phyloP scores from a whole-genome alignment of 2,329 filamentous ascomycete species.

The Penicillium sp. region DNA sequence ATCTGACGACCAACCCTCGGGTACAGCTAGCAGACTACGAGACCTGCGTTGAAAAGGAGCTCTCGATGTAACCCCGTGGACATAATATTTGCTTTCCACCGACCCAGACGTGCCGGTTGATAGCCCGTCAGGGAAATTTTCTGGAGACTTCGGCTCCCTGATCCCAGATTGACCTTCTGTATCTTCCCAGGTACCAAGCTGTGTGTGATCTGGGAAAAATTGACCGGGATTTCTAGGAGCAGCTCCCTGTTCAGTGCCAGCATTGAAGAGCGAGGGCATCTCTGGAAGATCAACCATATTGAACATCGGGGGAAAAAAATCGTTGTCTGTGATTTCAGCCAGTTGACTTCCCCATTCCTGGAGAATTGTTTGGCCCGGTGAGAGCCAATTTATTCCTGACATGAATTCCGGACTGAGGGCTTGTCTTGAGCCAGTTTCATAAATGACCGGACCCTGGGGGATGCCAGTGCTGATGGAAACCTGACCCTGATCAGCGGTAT shows the following conservation, averaged over 20 bases:
- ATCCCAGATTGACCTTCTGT: background rate
- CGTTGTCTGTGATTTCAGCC: background rate
- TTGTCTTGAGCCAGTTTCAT: background rate
- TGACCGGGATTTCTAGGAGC: background rate
- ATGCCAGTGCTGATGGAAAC: background rate
- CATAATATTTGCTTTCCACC: background rate
- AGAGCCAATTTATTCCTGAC: background rate
- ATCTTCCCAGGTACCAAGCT: background rate
- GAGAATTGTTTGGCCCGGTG: background rate
- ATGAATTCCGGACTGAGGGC: background rate
- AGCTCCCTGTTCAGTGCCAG: background rate
- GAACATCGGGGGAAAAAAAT: background rate
- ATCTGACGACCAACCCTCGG: background rate
- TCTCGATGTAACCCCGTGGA: background rate
- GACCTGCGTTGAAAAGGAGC: slow-evolving; percentile 1
- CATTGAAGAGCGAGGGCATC: background rate
- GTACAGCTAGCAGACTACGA: background rate
- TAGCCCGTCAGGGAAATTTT: background rate
- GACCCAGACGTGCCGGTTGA: background rate
- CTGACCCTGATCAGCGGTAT: background rate
- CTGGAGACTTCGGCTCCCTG: background rate
- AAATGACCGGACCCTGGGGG: background rate
- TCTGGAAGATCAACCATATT: background rate
- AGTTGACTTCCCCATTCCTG: slow-evolving; percentile 4
- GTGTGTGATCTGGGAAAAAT: background rate